These are phyloP conservation scores for Camelina laxa DNA, from an alignment of 345 rosid species.

Conservation along the genomic window DNA sequence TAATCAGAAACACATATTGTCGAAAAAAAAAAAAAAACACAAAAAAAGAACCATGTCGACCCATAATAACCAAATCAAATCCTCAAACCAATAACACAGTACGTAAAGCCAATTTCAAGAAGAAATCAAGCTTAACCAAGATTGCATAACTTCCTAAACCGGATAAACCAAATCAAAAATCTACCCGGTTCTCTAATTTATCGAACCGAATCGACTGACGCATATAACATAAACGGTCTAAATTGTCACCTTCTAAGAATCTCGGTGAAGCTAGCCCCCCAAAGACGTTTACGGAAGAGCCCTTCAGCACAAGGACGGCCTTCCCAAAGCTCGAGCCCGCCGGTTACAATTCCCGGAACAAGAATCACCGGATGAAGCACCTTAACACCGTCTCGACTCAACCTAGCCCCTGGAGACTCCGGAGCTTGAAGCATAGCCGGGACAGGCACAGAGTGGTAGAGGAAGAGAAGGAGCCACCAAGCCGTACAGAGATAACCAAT, in stretches of 20 bases:
- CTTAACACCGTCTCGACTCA: slow-evolving; percentile 59
- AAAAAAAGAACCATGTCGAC: not conserved
- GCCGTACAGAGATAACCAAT: slow-evolving; percentile 64
- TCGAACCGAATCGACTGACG: not conserved
- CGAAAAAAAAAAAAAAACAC: too few relatives aligned
- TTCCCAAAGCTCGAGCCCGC: slow-evolving; percentile 82
- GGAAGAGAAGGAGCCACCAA: slow-evolving; percentile 69
- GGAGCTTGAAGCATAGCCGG: slow-evolving; percentile 58
- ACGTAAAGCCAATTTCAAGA: not conserved
- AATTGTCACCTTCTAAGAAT: slow-evolving; percentile 58
- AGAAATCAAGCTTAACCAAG: not conserved
- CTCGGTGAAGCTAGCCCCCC: slow-evolving; percentile 77
- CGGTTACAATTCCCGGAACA: slow-evolving; percentile 79
- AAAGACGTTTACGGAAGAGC: slow-evolving; percentile 72
- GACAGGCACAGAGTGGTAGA: slow-evolving; percentile 57
- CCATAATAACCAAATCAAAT: not conserved
- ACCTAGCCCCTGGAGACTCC: slow-evolving; percentile 58
- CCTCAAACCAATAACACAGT: not conserved
- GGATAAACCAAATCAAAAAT: not conserved
- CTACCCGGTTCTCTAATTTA: not conserved
- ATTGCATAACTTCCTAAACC: not conserved
- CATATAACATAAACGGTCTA: not conserved
- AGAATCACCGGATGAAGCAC: slow-evolving; percentile 76
- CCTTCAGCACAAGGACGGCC: slow-evolving; percentile 76
- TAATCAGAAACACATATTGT: not conserved